Evolutionary conservation across 2,329 filamentous ascomycete species (phyloP), one percentile per base, ranked within the genome.

Genomic region (Cladophialophora immunda): DNA sequence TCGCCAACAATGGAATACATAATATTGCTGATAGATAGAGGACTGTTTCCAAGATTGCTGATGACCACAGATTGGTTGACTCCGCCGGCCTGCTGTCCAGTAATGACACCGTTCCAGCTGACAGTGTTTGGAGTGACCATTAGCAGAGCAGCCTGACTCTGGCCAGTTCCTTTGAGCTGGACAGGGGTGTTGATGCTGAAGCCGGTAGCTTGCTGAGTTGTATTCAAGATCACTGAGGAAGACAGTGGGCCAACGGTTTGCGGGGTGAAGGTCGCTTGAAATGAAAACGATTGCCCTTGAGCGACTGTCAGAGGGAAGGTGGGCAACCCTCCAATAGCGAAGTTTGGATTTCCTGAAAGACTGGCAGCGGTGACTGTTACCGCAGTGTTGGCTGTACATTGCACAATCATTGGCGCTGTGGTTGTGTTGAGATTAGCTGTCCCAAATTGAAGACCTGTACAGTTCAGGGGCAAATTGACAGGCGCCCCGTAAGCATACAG

Each of bases 231-330:
- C 6, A 82, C 68, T 17, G 76, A 76, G 1, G 76, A 77, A 19
- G 75, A 77, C 55, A 78, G 75, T 11, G 78, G 71, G 4, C 81
- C 81, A 27, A 71, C 69, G 25, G 66, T 69, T 27, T 68, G 72
- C 57, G 81, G 74, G 56, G 79, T 75, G 78, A 79, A 81, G 8
- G 73, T 75, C n/a, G 81, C 76, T 5, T 78, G 76, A 67, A 82
- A 81, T 7, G 73, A 77, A 67, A 83, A 81, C 4, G 70, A 75
- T 1, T 76, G 71, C 0, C 80, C 81, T 34, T 64, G 55, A 29
- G 59, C 63, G 55, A 75, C 72, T 2, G 73, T 70, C 7, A 82
- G 50, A 11, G 76, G 64, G 3, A 79, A 76, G 53, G 75, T 72
- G 3, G 81, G 81, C 5, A 83, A 72, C 62, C 80, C 79, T 36